Conservation (phyloP, 164 flowering plant species). For the Umbellularia californica region DNA sequence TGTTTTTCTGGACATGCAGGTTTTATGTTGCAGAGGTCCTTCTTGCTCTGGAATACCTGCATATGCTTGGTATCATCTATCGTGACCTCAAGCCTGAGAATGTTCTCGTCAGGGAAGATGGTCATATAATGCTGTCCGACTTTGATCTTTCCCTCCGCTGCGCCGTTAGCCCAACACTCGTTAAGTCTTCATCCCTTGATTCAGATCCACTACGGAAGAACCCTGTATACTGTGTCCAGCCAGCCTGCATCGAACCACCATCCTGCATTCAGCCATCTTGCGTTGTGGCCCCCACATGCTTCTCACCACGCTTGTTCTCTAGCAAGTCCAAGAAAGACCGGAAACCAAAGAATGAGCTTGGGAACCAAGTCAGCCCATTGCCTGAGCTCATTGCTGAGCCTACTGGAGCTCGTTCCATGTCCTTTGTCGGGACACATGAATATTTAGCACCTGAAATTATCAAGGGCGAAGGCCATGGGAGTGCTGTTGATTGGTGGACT, state of each 20-base stretch:
- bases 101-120: conserved; percentile 90
- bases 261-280: conserved; percentile 87
- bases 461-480: conserved; percentile 96
- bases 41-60: conserved; percentile 80
- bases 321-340: conserved; percentile 77
- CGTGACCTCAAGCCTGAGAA: conserved; percentile 94
- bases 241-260: conserved; percentile 51
- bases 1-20: conserved; percentile 35
- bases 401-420: conserved; percentile 85
- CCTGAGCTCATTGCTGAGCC: conserved; percentile 95
- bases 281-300: conserved; percentile 68
- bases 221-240: conserved; percentile 67
- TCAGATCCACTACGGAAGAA: conserved; percentile 56
- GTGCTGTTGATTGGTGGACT: conserved; percentile 98
- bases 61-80: conserved; percentile 89
- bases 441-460: conserved; percentile 90
- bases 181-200: conserved; percentile 50
- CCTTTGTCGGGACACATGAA: conserved; percentile 92
- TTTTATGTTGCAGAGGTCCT: conserved; percentile 86
- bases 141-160: conserved; percentile 91
- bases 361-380: conserved; percentile 68
- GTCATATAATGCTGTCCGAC: conserved; percentile 92
- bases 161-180: conserved; percentile 74
- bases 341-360: conserved; percentile 54
- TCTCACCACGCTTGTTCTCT: conserved; percentile 67